These are phyloP conservation scores for Neurospora tetrasperma DNA, from an alignment of 495 filamentous ascomycete species.

Conservation along the genomic window DNA sequence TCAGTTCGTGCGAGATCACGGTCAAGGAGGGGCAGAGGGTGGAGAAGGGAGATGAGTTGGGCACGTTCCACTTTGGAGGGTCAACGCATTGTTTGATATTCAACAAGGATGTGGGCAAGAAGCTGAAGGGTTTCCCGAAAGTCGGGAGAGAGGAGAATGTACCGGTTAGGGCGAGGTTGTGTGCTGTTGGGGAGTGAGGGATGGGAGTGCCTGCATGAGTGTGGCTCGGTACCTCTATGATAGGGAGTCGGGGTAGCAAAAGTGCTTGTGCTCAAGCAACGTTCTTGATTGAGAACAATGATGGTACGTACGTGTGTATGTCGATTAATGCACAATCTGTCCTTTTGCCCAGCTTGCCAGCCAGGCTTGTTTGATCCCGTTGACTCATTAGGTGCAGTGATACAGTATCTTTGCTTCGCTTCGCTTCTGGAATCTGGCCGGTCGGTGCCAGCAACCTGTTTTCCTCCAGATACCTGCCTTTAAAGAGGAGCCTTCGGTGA, in stretches of 20 bases:
- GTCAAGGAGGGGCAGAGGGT: slow-evolving; percentile 50
- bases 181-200: slow-evolving; percentile 3
- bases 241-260: not conserved
- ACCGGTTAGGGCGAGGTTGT: slow-evolving; percentile 39
- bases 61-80: slow-evolving; percentile 70
- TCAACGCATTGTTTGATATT: slow-evolving; percentile 56
- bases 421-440: not conserved
- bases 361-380: not conserved
- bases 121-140: slow-evolving; percentile 38
- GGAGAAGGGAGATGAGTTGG: slow-evolving; percentile 54
- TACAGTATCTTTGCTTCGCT: not conserved
- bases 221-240: not conserved
- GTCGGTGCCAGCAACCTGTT: not conserved
- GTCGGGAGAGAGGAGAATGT: slow-evolving; percentile 42
- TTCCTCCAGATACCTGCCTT: not conserved
- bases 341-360: not conserved
- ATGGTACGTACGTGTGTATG: not conserved
- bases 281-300: not conserved
- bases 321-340: not conserved
- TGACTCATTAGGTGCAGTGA: not conserved
- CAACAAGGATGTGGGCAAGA: slow-evolving; percentile 23
- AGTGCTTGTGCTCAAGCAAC: not conserved
- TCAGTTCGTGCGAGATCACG: slow-evolving; percentile 56
- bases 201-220: not conserved
- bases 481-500: not conserved